Conservation (phyloP, 208 protist genomes). For the Trichomonas vaginalis region DNA sequence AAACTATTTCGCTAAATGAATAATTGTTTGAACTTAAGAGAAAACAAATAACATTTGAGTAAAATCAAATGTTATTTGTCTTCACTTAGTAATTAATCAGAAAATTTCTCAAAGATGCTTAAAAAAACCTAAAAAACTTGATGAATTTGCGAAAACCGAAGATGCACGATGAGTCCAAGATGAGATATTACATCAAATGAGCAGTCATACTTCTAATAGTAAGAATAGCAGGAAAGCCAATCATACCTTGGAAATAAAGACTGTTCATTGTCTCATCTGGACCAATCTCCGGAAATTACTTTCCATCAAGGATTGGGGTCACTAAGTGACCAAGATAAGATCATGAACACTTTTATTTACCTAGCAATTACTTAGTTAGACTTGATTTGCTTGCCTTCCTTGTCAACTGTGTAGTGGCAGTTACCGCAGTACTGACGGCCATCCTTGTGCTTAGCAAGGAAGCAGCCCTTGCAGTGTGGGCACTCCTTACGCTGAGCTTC, state of each 20-base stretch:
- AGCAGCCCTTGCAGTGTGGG: slow-evolving; percentile 86
- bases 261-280: neutral
- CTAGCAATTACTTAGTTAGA: neutral
- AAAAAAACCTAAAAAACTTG: no score
- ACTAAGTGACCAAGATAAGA: neutral
- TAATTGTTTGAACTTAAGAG: no score
- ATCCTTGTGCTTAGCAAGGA: slow-evolving; percentile 93
- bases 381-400: neutral
- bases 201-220: no score
- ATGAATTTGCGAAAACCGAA: no score
- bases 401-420: slow-evolving; percentile 69
- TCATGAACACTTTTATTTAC: neutral
- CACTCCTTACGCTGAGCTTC: slow-evolving; percentile 79
- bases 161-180: no score
- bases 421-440: slow-evolving; percentile 93
- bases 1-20: no score
- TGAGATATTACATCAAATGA: no score
- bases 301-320: neutral
- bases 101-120: no score
- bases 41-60: no score
- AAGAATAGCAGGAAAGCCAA: no score
- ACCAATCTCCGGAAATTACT: neutral
- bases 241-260: neutral
- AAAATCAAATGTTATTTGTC: no score
- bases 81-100: no score